A percentile compares a stretch with the other conserved stretches of the same genome.
These are phyloP conservation scores for Lentinula edodes DNA, from an alignment of 768 basidiomycete genomes.

Conservation along the genomic window DNA sequence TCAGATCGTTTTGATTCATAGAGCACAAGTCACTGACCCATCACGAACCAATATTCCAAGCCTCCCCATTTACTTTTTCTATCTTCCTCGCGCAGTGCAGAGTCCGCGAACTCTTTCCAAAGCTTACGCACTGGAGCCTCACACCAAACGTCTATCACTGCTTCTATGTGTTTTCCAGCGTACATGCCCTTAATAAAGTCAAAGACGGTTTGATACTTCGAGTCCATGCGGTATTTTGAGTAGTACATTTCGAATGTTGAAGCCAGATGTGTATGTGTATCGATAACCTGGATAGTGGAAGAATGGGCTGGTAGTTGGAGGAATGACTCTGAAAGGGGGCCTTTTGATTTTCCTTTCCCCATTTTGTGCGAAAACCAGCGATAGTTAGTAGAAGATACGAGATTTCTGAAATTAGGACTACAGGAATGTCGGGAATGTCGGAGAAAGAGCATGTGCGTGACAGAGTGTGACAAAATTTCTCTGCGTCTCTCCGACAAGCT, in stretches of 20 bases:
- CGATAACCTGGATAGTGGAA: conserved; percentile 46
- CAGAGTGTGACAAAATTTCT: not conserved
- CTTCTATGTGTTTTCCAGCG: conserved; percentile 47
- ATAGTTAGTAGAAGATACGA: not conserved
- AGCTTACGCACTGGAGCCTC: conserved; percentile 61
- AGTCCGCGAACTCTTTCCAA: conserved; percentile 74
- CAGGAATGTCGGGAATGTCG: not conserved
- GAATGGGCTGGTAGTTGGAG: conserved; percentile 25
- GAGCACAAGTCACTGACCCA: conserved; percentile 43
- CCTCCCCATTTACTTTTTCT: conserved; percentile 55
- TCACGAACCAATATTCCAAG: conserved; percentile 77
- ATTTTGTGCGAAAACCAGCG: not conserved
- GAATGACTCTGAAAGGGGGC: not conserved
- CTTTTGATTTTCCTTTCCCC: not conserved
- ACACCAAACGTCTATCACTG: conserved; percentile 86
- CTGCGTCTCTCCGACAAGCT: not conserved
- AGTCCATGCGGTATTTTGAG: conserved; percentile 46
- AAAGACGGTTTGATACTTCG: conserved; percentile 44
- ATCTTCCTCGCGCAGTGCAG: conserved; percentile 48
- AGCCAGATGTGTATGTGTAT: conserved; percentile 84
- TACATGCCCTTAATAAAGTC: conserved; percentile 68
- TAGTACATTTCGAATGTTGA: conserved; percentile 66
- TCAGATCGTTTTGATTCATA: not conserved
- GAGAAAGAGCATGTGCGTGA: not conserved
- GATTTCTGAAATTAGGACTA: not conserved